Base-by-base conservation (phyloP, 2,329 filamentous ascomycete genomes). In the Colletotrichum lini region DNA sequence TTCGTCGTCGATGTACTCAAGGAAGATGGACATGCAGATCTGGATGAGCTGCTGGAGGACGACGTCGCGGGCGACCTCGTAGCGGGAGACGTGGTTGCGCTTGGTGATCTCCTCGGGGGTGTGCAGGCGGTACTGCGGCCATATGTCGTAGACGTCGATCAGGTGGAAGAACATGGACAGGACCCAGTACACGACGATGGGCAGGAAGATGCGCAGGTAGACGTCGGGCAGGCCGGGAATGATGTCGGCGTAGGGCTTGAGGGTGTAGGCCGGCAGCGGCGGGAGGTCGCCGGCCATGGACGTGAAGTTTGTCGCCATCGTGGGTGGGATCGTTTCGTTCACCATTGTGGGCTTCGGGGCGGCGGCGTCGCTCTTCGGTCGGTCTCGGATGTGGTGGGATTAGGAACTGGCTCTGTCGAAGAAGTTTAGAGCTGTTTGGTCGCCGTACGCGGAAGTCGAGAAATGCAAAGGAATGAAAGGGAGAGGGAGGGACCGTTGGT, bases 11-110 rank as follows among this genome's bases (percentile, higher is more conserved):
- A 92, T 91, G 75, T 91, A 83, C 4, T 90, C 90, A 52, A 98
- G 83, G 4, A 89, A 81, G 65, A 91, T 81, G 49, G 93, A 92
- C 52, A 94, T 92, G 21, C 88, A 81, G 30, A 94, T 93, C 84
- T 99, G 96, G 59, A 99, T 93, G 72, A 96, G 81, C 80, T 99
- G 96, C 83, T 99, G 96, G 70, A 98, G 80, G 66, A 98, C 84
- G 75, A 98, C 96, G 85, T 98, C 96, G 80, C 94, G 92, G 73
- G 96, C 90, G 4, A 98, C 95, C 78, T 98, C 92, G 83, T 89
- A 94, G 73, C 94, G 90, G 57, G 93, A 90, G 64, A 94, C 96
- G 78, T 94, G 94, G 82, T 98, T 98, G 77, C 95, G 90, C 81
- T 94, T 94, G 45, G 91, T 80, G 73, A 98, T 93, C 82, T 98